These are phyloP conservation scores for Stentor roeselii DNA, from an alignment of 73 alveolate genomes.

Conservation along the genomic window DNA sequence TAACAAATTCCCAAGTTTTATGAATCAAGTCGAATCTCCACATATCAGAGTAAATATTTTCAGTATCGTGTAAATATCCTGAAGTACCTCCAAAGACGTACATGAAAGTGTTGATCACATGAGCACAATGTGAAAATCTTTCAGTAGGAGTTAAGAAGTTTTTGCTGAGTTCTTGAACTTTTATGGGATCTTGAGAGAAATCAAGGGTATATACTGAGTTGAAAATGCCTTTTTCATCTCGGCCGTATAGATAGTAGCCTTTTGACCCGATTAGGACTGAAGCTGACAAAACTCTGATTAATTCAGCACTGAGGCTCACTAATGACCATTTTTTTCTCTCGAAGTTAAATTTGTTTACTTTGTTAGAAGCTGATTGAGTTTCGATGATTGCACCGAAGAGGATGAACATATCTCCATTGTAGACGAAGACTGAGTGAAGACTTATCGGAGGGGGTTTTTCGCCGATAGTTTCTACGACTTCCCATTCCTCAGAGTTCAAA, in stretches of 20 bases:
- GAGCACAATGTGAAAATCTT: neutral
- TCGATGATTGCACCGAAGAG: neutral
- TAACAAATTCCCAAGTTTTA: neutral
- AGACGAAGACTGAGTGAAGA: neutral
- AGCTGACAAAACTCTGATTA: neutral
- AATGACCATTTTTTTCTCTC: neutral
- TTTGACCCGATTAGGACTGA: neutral
- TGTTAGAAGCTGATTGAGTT: neutral
- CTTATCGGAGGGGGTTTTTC: neutral
- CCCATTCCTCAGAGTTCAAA: too few relatives aligned
- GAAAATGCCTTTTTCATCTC: neutral
- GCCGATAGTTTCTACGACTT: neutral
- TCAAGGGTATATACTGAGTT: neutral
- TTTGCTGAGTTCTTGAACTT: neutral
- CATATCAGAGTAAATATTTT: too few relatives aligned
- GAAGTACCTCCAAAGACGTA: neutral
- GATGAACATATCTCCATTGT: neutral
- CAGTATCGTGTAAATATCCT: neutral
- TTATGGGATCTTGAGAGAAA: neutral
- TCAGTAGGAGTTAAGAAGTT: neutral
- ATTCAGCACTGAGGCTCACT: neutral
- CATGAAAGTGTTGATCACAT: neutral
- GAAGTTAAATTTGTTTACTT: neutral
- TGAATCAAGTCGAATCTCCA: neutral
- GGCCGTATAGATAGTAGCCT: neutral